These are phyloP conservation scores for Epithemia pelagica DNA, from an alignment of 108 stramenopile species.

Conservation along the genomic window DNA sequence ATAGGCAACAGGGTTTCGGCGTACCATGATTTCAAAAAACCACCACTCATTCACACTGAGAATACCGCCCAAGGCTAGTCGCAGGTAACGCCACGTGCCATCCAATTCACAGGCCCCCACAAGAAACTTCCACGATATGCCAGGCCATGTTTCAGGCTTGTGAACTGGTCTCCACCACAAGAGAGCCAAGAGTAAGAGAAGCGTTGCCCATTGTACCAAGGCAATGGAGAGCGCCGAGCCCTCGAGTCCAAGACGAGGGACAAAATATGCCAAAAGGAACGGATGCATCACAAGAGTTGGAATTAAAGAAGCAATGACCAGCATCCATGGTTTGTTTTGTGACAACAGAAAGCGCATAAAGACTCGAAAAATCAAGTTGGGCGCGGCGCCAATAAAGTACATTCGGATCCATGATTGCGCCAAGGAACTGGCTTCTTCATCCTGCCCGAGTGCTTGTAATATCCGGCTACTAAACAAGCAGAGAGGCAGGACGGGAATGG, in stretches of 20 bases:
- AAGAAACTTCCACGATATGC: conserved; percentile 9
- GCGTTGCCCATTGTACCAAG: conserved; percentile 30
- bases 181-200: conserved; percentile 16
- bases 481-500: conserved; percentile 26
- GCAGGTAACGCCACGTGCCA: conserved; percentile 23
- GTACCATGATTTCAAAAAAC: conserved; percentile 35
- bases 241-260: conserved; percentile 24
- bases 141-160: conserved; percentile 30
- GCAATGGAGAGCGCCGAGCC: conserved; percentile 36
- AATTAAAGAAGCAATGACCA: conserved; percentile 18
- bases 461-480: conserved; percentile 17
- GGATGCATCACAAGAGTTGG: conserved; percentile 33
- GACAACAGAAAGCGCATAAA: conserved; percentile 30
- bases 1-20: too few species aligned
- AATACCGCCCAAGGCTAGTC: conserved; percentile 31
- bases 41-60: conserved; percentile 46
- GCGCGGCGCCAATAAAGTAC: conserved; percentile 34
- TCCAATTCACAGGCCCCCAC: conserved; percentile 14
- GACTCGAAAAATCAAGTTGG: conserved; percentile 32
- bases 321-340: conserved; percentile 32
- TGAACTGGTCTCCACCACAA: conserved; percentile 15
- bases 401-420: conserved; percentile 40
- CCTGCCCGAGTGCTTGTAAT: conserved; percentile 37
- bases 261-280: conserved; percentile 18
- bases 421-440: conserved; percentile 14